Conservation (phyloP, 148 eudicot species). For the Pharnaceum exiguum region DNA sequence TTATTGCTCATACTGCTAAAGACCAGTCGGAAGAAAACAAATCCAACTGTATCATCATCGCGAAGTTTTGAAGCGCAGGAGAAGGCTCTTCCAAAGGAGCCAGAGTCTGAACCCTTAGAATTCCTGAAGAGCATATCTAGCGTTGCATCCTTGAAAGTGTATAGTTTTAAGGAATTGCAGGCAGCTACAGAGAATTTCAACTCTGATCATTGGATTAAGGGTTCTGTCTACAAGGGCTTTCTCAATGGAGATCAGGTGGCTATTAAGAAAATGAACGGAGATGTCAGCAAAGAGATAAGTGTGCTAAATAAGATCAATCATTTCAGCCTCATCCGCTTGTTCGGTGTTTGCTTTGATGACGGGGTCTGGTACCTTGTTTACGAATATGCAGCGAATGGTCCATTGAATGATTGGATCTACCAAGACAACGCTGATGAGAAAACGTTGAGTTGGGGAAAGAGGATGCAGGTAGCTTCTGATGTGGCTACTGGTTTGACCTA, state of each 20-base stretch:
- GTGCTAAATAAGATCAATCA: slow-evolving; percentile 63
- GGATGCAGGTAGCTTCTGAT: slow-evolving; percentile 63
- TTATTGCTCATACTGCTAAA: slow-evolving; percentile 10
- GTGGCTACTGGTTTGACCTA: slow-evolving; percentile 68
- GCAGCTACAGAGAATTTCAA: slow-evolving; percentile 56
- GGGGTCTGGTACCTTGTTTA: slow-evolving; percentile 58
- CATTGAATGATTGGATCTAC: slow-evolving; percentile 55
- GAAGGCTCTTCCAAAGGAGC: slow-evolving; percentile 10
- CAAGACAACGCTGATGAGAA: slow-evolving; percentile 12
- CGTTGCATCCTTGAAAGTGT: slow-evolving; percentile 43
- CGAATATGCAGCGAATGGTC: slow-evolving; percentile 62
- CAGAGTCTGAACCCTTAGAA: slow-evolving; percentile 20
- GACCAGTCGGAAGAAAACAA: slow-evolving; percentile 13
- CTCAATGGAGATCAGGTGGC: slow-evolving; percentile 46
- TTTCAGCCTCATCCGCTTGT: slow-evolving; percentile 52
- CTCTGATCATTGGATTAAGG: slow-evolving; percentile 34
- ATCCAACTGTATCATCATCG: slow-evolving; percentile 8
- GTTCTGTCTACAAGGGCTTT: slow-evolving; percentile 53
- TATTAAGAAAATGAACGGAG: slow-evolving; percentile 46
- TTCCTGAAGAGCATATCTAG: slow-evolving; percentile 30
- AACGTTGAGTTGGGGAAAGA: slow-evolving; percentile 41
- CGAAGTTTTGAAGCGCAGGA: slow-evolving; percentile 26
- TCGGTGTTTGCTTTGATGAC: slow-evolving; percentile 49
- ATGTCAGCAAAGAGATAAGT: slow-evolving; percentile 49
- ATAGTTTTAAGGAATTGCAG: slow-evolving; percentile 49